Conservation (phyloP, 306 rosid genomes). For the Macrotyloma uniflorum region DNA sequence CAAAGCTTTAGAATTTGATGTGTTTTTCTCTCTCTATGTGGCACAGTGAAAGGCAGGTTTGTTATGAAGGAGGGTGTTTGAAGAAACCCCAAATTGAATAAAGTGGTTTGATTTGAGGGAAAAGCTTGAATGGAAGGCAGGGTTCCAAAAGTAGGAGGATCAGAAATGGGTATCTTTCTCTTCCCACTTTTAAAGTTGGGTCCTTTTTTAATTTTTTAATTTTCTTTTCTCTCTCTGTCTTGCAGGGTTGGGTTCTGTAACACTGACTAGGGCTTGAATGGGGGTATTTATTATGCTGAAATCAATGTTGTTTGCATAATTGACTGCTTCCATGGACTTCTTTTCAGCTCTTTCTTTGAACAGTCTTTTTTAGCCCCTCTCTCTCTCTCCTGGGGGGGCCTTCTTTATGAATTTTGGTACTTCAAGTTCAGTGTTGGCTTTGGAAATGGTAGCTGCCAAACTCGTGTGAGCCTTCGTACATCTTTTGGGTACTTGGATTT, state of each 20-base stretch:
- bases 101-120: slow-evolving; percentile 47
- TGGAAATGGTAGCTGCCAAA: slow-evolving; percentile 77
- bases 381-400: slow-evolving; percentile 61
- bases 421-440: slow-evolving; percentile 61
- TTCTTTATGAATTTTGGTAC: slow-evolving; percentile 63
- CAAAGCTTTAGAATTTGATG: slow-evolving; percentile 1
- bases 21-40: slow-evolving; percentile 16
- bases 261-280: slow-evolving; percentile 94
- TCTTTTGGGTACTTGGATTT: slow-evolving; percentile 53
- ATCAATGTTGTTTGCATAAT: slow-evolving; percentile 67
- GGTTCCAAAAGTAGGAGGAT: slow-evolving; percentile 77
- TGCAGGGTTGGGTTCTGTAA: slow-evolving; percentile 56
- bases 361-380: slow-evolving; percentile 51
- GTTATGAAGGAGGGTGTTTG: slow-evolving; percentile 52
- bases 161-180: slow-evolving; percentile 90
- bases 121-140: slow-evolving; percentile 64
- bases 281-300: slow-evolving; percentile 69
- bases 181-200: slow-evolving; percentile 57
- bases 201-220: slow-evolving; percentile 28
- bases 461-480: slow-evolving; percentile 56
- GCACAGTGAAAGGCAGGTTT: slow-evolving; percentile 50
- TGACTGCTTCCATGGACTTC: slow-evolving; percentile 56
- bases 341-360: slow-evolving; percentile 59
- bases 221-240: slow-evolving; percentile 35
- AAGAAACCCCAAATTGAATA: slow-evolving; percentile 50